phyloP scores from a whole-genome alignment of 2,329 filamentous ascomycete genomes.

The Trichoderma hamatum region DNA sequence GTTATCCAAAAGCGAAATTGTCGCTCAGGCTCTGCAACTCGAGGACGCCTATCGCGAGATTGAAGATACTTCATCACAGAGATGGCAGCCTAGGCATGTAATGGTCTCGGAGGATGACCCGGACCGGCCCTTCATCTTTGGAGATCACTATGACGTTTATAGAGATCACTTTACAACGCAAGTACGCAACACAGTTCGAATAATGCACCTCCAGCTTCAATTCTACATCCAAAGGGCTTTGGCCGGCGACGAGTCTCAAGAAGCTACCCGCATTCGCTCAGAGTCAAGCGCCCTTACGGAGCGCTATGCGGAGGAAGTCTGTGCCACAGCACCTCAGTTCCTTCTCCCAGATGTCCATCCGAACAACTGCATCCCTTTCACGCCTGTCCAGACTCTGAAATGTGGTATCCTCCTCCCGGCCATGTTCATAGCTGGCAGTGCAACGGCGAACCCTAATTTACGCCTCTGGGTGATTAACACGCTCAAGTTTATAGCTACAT shows the following conservation, averaged over 20 bases:
- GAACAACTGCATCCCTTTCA: constrained; percentile 28
- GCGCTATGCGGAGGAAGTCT: constrained; percentile 24
- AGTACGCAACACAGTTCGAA: constrained; percentile 32
- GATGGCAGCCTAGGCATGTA: constrained; percentile 25
- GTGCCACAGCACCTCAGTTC: constrained; percentile 32
- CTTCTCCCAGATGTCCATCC: constrained; percentile 13
- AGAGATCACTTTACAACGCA: constrained; percentile 31
- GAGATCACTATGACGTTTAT: constrained; percentile 31
- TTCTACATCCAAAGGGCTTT: constrained; percentile 18
- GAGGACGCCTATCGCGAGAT: constrained; percentile 12
- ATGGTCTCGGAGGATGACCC: not conserved
- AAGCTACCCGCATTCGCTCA: not conserved
- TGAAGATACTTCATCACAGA: constrained; percentile 24
- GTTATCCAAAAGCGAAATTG: not conserved
- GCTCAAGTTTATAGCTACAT: constrained; percentile 29
- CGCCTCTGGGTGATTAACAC: constrained; percentile 29
- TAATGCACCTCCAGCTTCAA: constrained; percentile 31
- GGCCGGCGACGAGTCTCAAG: not conserved
- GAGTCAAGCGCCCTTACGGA: constrained; percentile 22
- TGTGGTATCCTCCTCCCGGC: constrained; percentile 31
- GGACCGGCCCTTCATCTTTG: constrained; percentile 23
- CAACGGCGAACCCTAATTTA: constrained; percentile 16
- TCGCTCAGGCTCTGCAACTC: constrained; percentile 5
- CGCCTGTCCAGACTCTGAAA: constrained; percentile 31
- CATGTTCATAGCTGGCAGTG: constrained; percentile 30